Percentiles rank a stretch among this genome's conserved stretches.
Conservation (phyloP, 2,329 filamentous ascomycete genomes). For the Boeremia lycopersici region DNA sequence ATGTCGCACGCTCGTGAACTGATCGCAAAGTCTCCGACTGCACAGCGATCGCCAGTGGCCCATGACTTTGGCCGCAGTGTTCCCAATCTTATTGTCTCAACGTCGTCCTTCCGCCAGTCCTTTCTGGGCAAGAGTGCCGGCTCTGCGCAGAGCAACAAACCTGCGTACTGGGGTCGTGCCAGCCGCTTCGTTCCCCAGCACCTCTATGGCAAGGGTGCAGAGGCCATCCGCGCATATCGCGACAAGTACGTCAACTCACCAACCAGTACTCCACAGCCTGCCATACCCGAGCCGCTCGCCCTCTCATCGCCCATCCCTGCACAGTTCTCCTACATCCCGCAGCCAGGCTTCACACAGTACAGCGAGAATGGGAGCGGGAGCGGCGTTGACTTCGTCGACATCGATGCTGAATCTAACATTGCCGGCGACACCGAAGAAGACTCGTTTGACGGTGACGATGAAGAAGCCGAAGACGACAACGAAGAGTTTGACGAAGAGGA, state of each 20-base stretch:
- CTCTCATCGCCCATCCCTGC: slow-evolving; percentile 33
- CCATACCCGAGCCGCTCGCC: slow-evolving; percentile 27
- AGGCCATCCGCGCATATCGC: slow-evolving; percentile 38
- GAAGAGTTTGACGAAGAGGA: slow-evolving; percentile 6
- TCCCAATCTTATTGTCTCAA: slow-evolving; percentile 26
- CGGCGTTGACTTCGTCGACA: slow-evolving; percentile 16
- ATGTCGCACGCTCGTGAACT: slow-evolving; percentile 28
- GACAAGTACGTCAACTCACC: slow-evolving; percentile 25
- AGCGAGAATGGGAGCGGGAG: slow-evolving; percentile 19
- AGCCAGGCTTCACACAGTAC: slow-evolving; percentile 13
- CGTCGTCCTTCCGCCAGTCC: slow-evolving; percentile 19
- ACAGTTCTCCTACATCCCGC: slow-evolving; percentile 26
- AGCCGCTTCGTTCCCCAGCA: slow-evolving; percentile 46
- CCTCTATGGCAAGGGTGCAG: slow-evolving; percentile 42
- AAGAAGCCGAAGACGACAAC: slow-evolving; percentile 17
- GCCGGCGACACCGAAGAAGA: slow-evolving; percentile 18
- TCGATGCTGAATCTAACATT: slow-evolving; percentile 15
- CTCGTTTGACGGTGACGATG: slow-evolving; percentile 16
- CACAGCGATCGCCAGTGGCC: slow-evolving; percentile 12
- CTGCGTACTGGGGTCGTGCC: slow-evolving; percentile 40
- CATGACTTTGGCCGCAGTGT: slow-evolving; percentile 38
- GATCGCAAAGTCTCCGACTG: slow-evolving; percentile 11
- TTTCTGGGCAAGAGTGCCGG: slow-evolving; percentile 20
- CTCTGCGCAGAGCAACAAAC: slow-evolving; percentile 18
- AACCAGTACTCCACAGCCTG: slow-evolving; percentile 16